Base-by-base conservation (phyloP, 2,329 filamentous ascomycete genomes). In the Apiospora pterosperma region DNA sequence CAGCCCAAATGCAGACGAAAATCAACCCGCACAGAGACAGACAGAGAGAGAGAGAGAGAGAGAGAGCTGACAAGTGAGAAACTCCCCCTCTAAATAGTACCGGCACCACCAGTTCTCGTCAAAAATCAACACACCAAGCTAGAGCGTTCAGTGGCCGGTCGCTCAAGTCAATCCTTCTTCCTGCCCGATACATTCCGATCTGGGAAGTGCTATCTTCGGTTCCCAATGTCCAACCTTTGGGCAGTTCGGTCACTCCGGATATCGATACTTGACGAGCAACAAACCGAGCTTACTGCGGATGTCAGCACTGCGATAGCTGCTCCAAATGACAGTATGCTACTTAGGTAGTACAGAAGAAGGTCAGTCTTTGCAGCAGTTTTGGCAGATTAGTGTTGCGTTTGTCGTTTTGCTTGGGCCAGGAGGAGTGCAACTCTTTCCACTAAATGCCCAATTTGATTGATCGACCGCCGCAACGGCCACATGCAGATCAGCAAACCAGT, bases 371-470 rank as follows among this genome's bases (percentile, higher is more conserved):
- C 48, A 55, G 14, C 25, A 16, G 5, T 16, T 14, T 28, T 28
- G 34, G 38, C 28, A 14, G 48, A 55, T 19, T n/a, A 19, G n/a
- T 10, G 7, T 55, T 31, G 48, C 28, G 48, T 55, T 55, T 34
- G 39, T 14, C 36, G 21, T 41, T 41, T 36, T 61, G 23, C 36
- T 39, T 41, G 59, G 36, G 36, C 36, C 10, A 36, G 52, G 28
- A 28, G 59, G 36, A 61, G 41, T 61, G 59, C n/a, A 31, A 41
- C 23, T 41, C 36, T 41, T 41, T 39, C 36, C 36, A 61, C 59
- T 41, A 61, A 31, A 28, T 41, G 59, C 59, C 59, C 58, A 38
- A 41, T 41, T 61, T n/a, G 59, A 61, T 61, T n/a, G 59, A 61
- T 41, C 36, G 59, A 19, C 59, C 36, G 16, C 31, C 59, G 36